Conservation (phyloP, 2,329 filamentous ascomycete genomes). For the Emergomyces pasteurianus region DNA sequence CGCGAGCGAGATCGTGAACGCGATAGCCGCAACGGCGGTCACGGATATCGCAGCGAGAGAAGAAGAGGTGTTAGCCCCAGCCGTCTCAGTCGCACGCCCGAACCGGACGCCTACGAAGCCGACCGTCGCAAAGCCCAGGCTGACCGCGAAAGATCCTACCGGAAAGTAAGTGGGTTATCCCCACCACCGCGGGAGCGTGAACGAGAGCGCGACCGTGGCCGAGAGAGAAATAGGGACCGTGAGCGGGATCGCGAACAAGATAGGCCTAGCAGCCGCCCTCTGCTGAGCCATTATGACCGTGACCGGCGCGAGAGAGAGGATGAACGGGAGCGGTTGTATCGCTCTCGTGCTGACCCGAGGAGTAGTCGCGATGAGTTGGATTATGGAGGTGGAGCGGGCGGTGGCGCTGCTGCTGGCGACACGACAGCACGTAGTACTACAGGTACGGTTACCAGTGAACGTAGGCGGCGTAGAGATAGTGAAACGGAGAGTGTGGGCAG, state of each 20-base stretch:
- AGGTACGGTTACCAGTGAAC: conserved; percentile 44
- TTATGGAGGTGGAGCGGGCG: conserved; percentile 62
- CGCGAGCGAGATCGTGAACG: conserved; percentile 32
- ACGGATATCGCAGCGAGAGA: conserved; percentile 24
- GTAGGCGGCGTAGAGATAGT: conserved; percentile 67
- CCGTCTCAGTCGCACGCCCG: conserved; percentile 73
- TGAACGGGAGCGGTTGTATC: conserved; percentile 78
- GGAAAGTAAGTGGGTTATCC: conserved; percentile 58
- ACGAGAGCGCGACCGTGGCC: conserved; percentile 23
- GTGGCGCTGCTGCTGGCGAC: neutral
- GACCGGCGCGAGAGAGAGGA: conserved; percentile 81
- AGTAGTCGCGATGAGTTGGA: conserved; percentile 78
- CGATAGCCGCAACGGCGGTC: conserved; percentile 40
- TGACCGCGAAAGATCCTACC: conserved; percentile 86
- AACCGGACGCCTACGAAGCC: conserved; percentile 87
- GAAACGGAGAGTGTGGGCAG: conserved; percentile 52
- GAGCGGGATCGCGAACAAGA: conserved; percentile 33
- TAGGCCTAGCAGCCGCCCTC: conserved; percentile 27
- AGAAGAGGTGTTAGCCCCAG: conserved; percentile 29
- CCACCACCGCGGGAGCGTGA: conserved; percentile 32
- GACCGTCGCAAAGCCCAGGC: conserved; percentile 88
- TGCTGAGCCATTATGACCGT: conserved; percentile 44
- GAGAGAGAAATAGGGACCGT: conserved; percentile 19
- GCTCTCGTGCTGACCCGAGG: conserved; percentile 66
- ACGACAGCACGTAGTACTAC: conserved; percentile 39